Evolutionary conservation across 306 rosid species (phyloP).

Genomic region (Medicago ruthenica): DNA sequence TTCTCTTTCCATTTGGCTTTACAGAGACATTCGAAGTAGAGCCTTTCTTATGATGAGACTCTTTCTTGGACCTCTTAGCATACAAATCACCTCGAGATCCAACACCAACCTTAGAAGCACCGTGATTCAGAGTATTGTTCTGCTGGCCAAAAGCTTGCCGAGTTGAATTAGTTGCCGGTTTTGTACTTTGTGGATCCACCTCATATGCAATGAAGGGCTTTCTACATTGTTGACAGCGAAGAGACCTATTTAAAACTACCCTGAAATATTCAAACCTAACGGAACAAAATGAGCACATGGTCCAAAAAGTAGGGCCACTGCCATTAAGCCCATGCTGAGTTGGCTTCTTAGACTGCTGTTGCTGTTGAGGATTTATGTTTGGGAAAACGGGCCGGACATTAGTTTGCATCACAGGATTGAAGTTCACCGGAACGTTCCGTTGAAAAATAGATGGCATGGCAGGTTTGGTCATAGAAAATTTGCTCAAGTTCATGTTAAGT

Average conservation of each 20-base stretch:
- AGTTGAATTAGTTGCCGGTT: conserved; percentile 50
- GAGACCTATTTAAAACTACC: conserved; percentile 63
- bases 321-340: conserved; percentile 54
- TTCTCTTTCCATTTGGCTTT: conserved; percentile 60
- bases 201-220: conserved; percentile 72
- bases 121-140: conserved; percentile 46
- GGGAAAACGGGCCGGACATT: conserved; percentile 50
- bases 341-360: conserved; percentile 55
- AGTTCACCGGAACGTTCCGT: conserved; percentile 47
- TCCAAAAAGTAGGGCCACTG: conserved; percentile 67
- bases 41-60: conserved; percentile 41
- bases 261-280: conserved; percentile 63
- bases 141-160: conserved; percentile 55
- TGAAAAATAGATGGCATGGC: conserved; percentile 51
- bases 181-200: conserved; percentile 46
- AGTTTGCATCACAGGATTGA: conserved; percentile 54
- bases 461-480: conserved; percentile 45
- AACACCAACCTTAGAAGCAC: conserved; percentile 53
- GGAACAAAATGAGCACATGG: conserved; percentile 74
- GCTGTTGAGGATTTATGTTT: conserved; percentile 51
- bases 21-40: conserved; percentile 40
- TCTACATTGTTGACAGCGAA: conserved; percentile 71
- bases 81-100: conserved; percentile 50
- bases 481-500: conserved; percentile 62
- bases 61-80: conserved; percentile 42